Evolutionary conservation across 306 rosid genomes (phyloP), one percentile per base, ranked within the genome.

Genomic region (Ormosia semicastrata): DNA sequence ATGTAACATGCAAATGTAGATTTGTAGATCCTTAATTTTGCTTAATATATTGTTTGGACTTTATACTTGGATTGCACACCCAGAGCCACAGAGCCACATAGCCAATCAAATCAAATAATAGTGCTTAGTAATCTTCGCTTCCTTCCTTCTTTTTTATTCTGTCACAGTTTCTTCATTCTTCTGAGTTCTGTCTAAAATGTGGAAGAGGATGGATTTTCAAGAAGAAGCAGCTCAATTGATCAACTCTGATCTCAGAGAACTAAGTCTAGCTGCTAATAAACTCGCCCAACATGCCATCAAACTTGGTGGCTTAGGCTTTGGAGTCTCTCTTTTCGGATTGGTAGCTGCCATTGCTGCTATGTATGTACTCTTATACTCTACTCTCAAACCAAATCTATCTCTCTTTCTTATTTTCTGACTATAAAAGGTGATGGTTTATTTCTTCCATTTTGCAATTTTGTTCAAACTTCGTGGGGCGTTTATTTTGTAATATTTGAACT

Each of bases 331-430:
- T 47, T 91, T 95, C 33, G 84, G 90, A 62, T 90, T 94, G 84
- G 30, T 95, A 60, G 95, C 98, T 82, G 78, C 91, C 8, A 43
- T 93, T 80, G 86, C 94, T 80, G 98, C 99, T 54, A 93, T 95
- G 98, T 93, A 84, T 14, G 81, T 39, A 8, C 50, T 15, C 47
- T 5, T 41, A 37, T 37, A 9, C 30, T 37, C 30, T 18, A 5
- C 7, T 40, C 44, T n/a, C 58, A 46, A 18, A 52, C 5, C 47
- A 13, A 18, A 6, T 5, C 29, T 52, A 17, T 1, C 4, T 80
- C 30, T 15, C 1, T 37, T 6, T 73, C 52, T 39, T 5, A 3
- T 33, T 60, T 40, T 3, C 47, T n/a, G 1, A 72, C 39, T 15
- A 2, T 14, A 33, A 12, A n/a, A 10, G 8, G 9, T 13, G n/a